A percentile compares a stretch with the other conserved stretches of the same genome.
Evolutionary conservation across 768 basidiomycete genomes (phyloP).

Genomic region (Astraeus odoratus): DNA sequence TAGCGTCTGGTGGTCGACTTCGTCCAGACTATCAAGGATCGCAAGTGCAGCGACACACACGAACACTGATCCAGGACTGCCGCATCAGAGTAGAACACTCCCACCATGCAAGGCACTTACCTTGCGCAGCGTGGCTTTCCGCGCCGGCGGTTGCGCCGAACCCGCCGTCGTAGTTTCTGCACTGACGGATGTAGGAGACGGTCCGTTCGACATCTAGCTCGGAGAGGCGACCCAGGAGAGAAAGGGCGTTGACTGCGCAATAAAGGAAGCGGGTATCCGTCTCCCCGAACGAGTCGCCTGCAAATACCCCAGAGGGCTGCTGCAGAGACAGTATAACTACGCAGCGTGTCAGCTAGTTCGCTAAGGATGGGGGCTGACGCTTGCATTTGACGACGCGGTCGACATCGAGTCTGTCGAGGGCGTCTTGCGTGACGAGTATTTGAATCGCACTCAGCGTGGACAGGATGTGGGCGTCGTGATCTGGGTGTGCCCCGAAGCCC

Average conservation of each 20-base stretch:
- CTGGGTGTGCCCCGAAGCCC: conserved; percentile 87
- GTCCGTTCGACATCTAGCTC: conserved; percentile 63
- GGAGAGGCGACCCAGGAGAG: conserved; percentile 70
- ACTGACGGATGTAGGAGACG: conserved; percentile 63
- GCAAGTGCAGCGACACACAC: conserved; percentile 85
- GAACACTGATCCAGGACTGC: conserved; percentile 53
- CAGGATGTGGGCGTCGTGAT: conserved; percentile 85
- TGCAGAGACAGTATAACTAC: conserved; percentile 81
- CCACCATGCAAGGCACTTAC: conserved; percentile 32
- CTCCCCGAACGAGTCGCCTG: conserved; percentile 91
- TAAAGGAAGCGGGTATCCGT: conserved; percentile 87
- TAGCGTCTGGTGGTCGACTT: conserved; percentile 70
- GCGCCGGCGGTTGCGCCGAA: conserved; percentile 82
- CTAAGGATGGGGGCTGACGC: conserved; percentile 18
- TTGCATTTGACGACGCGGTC: conserved; percentile 70
- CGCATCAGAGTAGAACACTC: neutral
- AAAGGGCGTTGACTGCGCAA: conserved; percentile 77
- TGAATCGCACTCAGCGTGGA: conserved; percentile 90
- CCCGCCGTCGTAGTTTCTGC: conserved; percentile 93
- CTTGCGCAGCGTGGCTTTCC: conserved; percentile 90
- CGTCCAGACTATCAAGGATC: conserved; percentile 78
- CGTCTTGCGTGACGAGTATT: conserved; percentile 80
- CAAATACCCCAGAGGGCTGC: conserved; percentile 79
- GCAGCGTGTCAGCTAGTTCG: conserved; percentile 2
- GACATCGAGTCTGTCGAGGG: conserved; percentile 63